These are phyloP conservation scores for Euryodendron excelsum DNA, from an alignment of 148 eudicot genomes.

Conservation along the genomic window DNA sequence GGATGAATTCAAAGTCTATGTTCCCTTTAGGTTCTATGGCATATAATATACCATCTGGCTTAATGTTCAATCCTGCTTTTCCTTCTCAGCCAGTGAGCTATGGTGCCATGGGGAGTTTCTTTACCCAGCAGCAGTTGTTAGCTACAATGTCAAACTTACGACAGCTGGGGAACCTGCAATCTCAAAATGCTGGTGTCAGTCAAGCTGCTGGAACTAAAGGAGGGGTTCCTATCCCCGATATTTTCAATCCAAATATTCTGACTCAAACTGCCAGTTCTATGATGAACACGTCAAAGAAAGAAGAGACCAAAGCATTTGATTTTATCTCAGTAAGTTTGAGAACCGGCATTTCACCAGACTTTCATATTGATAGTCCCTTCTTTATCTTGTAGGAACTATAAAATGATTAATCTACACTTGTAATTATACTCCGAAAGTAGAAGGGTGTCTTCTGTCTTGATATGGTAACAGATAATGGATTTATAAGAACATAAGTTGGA, in stretches of 20 bases:
- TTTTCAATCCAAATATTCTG: constrained; percentile 64
- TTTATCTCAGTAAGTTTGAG: constrained; percentile 76
- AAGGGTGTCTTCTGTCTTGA: no score
- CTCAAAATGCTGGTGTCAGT: constrained; percentile 40
- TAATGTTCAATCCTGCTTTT: constrained; percentile 62
- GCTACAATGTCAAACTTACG: constrained; percentile 87
- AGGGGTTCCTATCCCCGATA: constrained; percentile 61
- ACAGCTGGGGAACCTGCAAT: constrained; percentile 52
- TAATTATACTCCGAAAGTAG: no score
- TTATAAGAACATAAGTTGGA: no score
- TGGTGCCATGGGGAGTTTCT: constrained; percentile 59
- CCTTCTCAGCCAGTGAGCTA: constrained; percentile 63
- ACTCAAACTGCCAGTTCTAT: constrained; percentile 57
- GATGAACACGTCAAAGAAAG: constrained; percentile 67
- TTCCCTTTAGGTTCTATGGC: constrained; percentile 58
- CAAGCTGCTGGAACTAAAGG: constrained; percentile 45
- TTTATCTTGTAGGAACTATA: not conserved
- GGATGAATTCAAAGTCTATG: constrained; percentile 44
- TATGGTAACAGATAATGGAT: no score
- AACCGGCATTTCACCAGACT: not conserved
- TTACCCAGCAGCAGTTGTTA: constrained; percentile 76
- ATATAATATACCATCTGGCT: constrained; percentile 58
- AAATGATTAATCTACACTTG: no score
- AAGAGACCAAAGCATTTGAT: constrained; percentile 89
- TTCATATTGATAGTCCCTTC: not conserved